Evolutionary conservation across 768 basidiomycete genomes (phyloP).

Genomic region (Cystofilobasidium bisporidii): DNA sequence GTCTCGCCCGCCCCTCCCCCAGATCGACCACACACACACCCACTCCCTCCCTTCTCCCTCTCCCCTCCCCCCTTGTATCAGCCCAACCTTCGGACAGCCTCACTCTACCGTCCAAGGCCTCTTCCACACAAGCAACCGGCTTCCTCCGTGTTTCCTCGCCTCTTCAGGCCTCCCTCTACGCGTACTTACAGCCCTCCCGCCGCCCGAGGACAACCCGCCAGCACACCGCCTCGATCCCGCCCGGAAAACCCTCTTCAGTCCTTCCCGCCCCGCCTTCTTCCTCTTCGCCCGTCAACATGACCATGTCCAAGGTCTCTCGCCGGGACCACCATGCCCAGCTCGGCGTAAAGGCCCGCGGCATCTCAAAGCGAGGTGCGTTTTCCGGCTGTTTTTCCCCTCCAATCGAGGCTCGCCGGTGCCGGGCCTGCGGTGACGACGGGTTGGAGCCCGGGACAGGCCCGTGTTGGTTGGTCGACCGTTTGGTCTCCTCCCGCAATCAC

Average conservation of each 20-base stretch:
- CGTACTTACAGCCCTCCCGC: not conserved
- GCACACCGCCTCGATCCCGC: not conserved
- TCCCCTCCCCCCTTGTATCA: not conserved
- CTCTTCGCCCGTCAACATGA: not conserved
- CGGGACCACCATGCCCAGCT: not conserved
- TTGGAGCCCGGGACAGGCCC: not conserved
- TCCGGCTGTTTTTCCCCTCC: not conserved
- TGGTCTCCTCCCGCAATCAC: too few species aligned
- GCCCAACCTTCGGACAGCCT: not conserved
- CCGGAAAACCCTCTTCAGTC: not conserved
- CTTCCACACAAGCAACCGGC: slow-evolving; percentile 5
- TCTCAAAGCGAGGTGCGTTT: not conserved
- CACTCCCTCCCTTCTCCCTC: too few species aligned
- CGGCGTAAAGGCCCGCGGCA: not conserved
- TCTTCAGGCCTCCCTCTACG: too few species aligned
- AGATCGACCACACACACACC: too few species aligned
- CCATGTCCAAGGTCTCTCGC: slow-evolving; percentile 5
- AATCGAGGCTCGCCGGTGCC: too few species aligned
- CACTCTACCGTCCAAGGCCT: too few species aligned
- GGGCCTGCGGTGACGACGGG: not conserved
- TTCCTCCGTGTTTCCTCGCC: slow-evolving; percentile 5
- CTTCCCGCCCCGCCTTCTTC: not conserved
- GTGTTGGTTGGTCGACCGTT: too few species aligned
- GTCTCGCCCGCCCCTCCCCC: too few species aligned
- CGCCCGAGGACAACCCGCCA: too few species aligned